Evolutionary conservation across 345 rosid genomes (phyloP).

Genomic region (Sapria himalayana): DNA sequence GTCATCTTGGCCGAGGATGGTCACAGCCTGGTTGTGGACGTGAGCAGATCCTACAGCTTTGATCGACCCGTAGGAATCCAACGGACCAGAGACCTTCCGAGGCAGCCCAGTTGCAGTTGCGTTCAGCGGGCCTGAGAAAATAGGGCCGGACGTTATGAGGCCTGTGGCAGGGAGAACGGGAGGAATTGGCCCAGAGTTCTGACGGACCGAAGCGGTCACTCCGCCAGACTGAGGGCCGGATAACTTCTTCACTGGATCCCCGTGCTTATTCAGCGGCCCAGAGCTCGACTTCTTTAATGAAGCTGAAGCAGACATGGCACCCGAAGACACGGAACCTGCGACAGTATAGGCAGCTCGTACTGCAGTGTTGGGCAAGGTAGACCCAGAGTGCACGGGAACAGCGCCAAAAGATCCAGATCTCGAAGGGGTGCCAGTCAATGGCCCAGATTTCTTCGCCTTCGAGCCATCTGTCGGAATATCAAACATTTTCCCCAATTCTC

Average conservation of each 20-base stretch:
- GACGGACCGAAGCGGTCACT: constrained; percentile 57
- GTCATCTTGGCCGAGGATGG: constrained; percentile 46
- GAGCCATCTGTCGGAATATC: constrained; percentile 59
- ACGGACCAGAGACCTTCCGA: constrained; percentile 81
- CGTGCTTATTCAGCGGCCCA: constrained; percentile 79
- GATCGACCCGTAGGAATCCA: constrained; percentile 67
- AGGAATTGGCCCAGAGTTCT: constrained; percentile 82
- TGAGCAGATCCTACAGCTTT: constrained; percentile 30
- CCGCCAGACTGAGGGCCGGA: constrained; percentile 95
- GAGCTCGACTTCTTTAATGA: constrained; percentile 84
- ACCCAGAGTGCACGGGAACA: constrained; percentile 63
- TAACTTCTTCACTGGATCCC: constrained; percentile 71
- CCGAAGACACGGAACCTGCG: constrained; percentile 46
- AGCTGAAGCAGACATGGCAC: constrained; percentile 49
- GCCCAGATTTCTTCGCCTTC: constrained; percentile 84
- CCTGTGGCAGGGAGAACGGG: constrained; percentile 84
- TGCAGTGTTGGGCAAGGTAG: constrained; percentile 57
- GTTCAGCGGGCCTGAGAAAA: constrained; percentile 63
- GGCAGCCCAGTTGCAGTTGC: constrained; percentile 75
- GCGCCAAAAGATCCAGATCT: constrained; percentile 89
- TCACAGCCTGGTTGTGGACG: constrained; percentile 67
- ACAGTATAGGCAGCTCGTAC: constrained; percentile 45
- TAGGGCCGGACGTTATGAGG: constrained; percentile 86
- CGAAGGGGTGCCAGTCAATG: constrained; percentile 53
- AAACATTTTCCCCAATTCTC: constrained; percentile 92